phyloP scores from a whole-genome alignment of 345 rosid species.

The Kernera saxatilis region DNA sequence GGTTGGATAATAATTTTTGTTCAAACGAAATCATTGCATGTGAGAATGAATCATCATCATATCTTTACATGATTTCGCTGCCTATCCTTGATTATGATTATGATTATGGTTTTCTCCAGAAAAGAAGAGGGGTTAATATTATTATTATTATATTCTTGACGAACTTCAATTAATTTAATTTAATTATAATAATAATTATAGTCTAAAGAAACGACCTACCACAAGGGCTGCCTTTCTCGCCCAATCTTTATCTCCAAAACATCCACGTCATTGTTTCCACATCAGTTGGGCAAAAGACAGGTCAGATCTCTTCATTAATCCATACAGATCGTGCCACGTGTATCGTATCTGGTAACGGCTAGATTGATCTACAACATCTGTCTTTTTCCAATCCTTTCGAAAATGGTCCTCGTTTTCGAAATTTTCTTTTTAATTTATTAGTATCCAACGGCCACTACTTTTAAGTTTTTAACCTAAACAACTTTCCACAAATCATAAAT shows the following conservation, averaged over 20 bases:
- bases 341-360: slow-evolving; percentile 25
- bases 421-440: background rate
- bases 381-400: slow-evolving; percentile 3
- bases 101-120: background rate
- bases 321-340: slow-evolving; percentile 18
- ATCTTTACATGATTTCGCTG: slow-evolving; percentile 15
- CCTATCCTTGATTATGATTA: background rate
- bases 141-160: background rate
- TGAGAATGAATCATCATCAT: slow-evolving; percentile 15
- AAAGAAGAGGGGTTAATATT: background rate
- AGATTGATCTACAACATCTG: slow-evolving; percentile 21
- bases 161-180: background rate
- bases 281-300: slow-evolving; percentile 31
- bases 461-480: background rate
- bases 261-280: slow-evolving; percentile 29
- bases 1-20: slow-evolving; percentile 11
- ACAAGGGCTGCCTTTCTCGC: background rate
- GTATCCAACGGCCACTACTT: slow-evolving; percentile 8
- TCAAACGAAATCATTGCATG: slow-evolving; percentile 23
- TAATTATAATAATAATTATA: background rate
- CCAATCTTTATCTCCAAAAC: slow-evolving; percentile 18
- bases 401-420: slow-evolving; percentile 4
- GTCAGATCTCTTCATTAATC: slow-evolving; percentile 6
- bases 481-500: background rate
- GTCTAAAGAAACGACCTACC: slow-evolving; percentile 8